Base-by-base conservation (phyloP, 1,284 basidiomycete genomes). In the Tetrapyrgos nigripes region DNA sequence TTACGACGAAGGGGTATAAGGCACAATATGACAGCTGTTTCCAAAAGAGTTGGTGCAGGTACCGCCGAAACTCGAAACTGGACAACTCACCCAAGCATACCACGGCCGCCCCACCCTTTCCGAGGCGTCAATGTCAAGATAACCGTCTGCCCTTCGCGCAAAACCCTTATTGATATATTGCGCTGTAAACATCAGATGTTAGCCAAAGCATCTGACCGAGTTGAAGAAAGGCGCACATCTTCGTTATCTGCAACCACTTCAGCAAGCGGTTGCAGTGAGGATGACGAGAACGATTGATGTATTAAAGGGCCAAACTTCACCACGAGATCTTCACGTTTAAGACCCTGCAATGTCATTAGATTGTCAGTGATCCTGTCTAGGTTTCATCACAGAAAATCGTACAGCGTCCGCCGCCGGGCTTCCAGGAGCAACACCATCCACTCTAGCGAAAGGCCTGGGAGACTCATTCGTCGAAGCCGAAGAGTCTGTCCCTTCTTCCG, bases 341-440 rank as follows among this genome's bases (percentile, higher is more conserved):
- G 74, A 21, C 88, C 91, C 93, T 95, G 60, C 31, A 52, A 55
- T 33, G 28, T 50, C 28, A 48, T 59, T 27, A 57, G 33, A n/a
- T n/a, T 60, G 35, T 59, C 44, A 24, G 24, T 55, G n/a, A 46
- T 55, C 26, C 49, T 17, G 27, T 60, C 11, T 48, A 48, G 53
- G 26, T 44, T 21, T 48, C 51, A 55, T 31, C n/a, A 23, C 31
- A 27, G 23, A 31, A 27, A 23, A 5, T 78, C 89, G 65, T 71
- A 95, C 94, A 43, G 93, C 89, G 65, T 87, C 79, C 11, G 86
- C 83, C 23, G 93, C 93, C 8, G 92, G 94, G 73, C 92, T 93
- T 4, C 77, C 80, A 0, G 88, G 87, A 0, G 90, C 87, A 17
- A 96, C 89, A 4, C 81, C 84, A 64, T 94, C 87, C 8, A 96